Percentiles rank a stretch among this genome's conserved stretches.
Conservation (phyloP, 139 green algal genomes). For the Gonium pectorale region DNA sequence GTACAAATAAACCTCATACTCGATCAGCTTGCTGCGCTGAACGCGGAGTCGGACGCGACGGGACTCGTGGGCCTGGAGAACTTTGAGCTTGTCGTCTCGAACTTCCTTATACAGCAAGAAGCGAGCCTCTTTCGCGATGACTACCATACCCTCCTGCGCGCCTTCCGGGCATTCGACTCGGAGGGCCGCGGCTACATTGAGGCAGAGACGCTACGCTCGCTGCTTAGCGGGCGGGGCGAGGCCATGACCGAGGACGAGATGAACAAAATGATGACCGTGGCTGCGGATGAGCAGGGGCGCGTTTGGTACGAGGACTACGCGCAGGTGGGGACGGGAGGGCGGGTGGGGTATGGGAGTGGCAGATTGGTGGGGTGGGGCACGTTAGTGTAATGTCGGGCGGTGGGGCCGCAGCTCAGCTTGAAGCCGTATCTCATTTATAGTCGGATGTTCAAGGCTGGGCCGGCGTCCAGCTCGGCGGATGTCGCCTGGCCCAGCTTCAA, state of each 20-base stretch:
- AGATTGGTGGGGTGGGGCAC: no score
- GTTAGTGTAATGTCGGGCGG: no score
- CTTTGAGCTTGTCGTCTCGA: constrained; percentile 55
- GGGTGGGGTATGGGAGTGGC: not conserved
- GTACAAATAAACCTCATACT: constrained; percentile 51
- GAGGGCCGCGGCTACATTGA: constrained; percentile 68
- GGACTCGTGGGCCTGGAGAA: constrained; percentile 39
- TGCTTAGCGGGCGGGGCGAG: constrained; percentile 58
- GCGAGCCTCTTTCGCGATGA: constrained; percentile 53
- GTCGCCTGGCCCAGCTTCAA: no score
- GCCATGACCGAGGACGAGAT: constrained; percentile 59
- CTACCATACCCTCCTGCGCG: constrained; percentile 67
- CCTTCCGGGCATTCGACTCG: constrained; percentile 68
- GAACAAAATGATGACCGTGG: constrained; percentile 58
- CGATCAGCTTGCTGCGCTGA: constrained; percentile 51
- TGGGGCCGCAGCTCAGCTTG: no score
- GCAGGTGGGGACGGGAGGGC: not conserved
- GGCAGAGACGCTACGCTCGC: constrained; percentile 47
- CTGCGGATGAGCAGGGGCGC: constrained; percentile 45
- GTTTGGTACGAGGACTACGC: constrained; percentile 54
- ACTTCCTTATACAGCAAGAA: constrained; percentile 45
- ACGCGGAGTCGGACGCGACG: constrained; percentile 22
- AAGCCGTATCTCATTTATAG: no score
- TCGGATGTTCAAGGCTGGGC: no score
- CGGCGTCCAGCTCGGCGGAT: no score